phyloP scores from a whole-genome alignment of 495 filamentous ascomycete genomes.

The Penicillium paradoxum region DNA sequence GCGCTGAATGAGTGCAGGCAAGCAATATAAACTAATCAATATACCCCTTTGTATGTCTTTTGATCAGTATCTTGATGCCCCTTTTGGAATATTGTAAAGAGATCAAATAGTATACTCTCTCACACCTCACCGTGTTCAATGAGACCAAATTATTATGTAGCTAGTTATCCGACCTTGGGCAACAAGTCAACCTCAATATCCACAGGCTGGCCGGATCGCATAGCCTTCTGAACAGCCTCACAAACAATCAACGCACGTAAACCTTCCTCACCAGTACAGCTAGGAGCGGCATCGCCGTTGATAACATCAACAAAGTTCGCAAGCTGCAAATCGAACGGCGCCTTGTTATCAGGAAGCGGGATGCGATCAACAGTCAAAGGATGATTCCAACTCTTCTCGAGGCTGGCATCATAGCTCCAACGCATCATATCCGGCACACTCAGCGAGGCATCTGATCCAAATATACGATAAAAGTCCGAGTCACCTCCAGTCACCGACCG shows the following conservation, averaged over 20 bases:
- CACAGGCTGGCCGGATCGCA: slow-evolving; percentile 34
- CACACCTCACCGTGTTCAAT: background rate
- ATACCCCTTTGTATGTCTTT: background rate
- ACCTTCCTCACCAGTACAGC: slow-evolving; percentile 43
- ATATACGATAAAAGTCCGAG: slow-evolving; percentile 52
- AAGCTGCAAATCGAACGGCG: slow-evolving; percentile 53
- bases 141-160: background rate
- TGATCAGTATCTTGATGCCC: background rate
- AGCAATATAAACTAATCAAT: background rate
- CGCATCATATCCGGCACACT: slow-evolving; percentile 53
- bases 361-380: slow-evolving; percentile 28
- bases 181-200: slow-evolving; percentile 29
- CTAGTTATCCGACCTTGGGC: background rate
- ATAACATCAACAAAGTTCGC: slow-evolving; percentile 53
- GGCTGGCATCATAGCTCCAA: slow-evolving; percentile 45
- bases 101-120: too few relatives aligned
- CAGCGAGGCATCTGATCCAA: slow-evolving; percentile 49
- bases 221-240: slow-evolving; percentile 36
- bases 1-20: background rate
- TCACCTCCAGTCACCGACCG: slow-evolving; percentile 20
- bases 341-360: slow-evolving; percentile 31
- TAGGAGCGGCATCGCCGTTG: slow-evolving; percentile 35
- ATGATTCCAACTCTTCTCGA: slow-evolving; percentile 32
- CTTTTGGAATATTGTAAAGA: background rate
- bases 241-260: slow-evolving; percentile 42